phyloP scores from a whole-genome alignment of 2,329 filamentous ascomycete genomes.

The Calonectria ilicicola region DNA sequence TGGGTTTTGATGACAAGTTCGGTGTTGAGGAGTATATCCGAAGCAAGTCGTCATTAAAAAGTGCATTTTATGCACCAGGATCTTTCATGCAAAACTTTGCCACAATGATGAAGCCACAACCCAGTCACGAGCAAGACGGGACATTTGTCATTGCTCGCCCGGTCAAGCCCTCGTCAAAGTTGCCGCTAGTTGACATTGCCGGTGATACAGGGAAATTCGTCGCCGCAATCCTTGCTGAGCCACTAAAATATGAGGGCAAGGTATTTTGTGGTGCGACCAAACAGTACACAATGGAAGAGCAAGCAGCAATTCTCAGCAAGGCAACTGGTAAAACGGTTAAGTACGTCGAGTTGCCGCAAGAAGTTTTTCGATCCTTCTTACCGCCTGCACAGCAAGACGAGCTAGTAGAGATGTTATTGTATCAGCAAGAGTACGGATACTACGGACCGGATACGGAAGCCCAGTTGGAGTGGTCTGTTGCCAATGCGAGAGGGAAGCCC shows the following conservation, averaged over 20 bases:
- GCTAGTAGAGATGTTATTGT: background rate
- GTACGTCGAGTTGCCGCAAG: background rate
- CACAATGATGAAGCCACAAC: background rate
- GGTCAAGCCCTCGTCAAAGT: background rate
- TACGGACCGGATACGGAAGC: background rate
- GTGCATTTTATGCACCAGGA: background rate
- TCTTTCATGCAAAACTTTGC: conserved; percentile 1
- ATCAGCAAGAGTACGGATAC: background rate
- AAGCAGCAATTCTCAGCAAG: background rate
- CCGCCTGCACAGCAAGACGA: background rate
- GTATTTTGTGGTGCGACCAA: background rate
- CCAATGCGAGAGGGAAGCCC: background rate
- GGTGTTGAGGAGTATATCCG: background rate
- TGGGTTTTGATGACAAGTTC: background rate
- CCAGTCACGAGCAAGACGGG: background rate
- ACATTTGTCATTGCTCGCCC: background rate
- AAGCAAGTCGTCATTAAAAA: background rate
- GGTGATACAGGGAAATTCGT: background rate
- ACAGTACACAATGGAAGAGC: background rate
- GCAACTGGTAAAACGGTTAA: background rate
- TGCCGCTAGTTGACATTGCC: background rate
- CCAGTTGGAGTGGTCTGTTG: background rate
- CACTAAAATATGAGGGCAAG: background rate
- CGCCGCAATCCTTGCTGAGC: background rate
- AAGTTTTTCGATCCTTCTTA: background rate